A percentile compares a stretch with the other conserved stretches of the same genome.
These are phyloP conservation scores for Starmerella davenportii DNA, from an alignment of 805 yeast genomes.

Conservation along the genomic window DNA sequence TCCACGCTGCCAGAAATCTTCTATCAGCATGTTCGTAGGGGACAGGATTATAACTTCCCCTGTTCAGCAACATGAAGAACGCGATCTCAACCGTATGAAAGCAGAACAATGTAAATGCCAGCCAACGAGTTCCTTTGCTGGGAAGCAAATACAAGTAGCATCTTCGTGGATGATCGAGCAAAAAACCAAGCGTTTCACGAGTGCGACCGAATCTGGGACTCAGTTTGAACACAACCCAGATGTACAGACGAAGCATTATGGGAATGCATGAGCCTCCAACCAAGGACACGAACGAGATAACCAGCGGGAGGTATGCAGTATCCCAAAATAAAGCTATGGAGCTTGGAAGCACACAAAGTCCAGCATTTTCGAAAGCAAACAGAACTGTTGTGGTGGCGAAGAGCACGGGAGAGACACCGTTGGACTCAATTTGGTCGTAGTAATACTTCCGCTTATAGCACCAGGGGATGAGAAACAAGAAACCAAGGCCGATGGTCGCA, in stretches of 20 bases:
- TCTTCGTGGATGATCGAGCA: constrained; percentile 90
- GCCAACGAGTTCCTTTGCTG: constrained; percentile 88
- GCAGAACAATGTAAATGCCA: constrained; percentile 46
- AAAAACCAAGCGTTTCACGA: constrained; percentile 60
- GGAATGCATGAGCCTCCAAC: constrained; percentile 96
- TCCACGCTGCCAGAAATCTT: constrained; percentile 63
- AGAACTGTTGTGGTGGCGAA: constrained; percentile 79
- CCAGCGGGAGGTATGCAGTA: constrained; percentile 46
- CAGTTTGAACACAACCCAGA: constrained; percentile 59
- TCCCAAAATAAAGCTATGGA: constrained; percentile 54
- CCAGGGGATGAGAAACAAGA: constrained; percentile 35
- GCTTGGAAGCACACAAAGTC: constrained; percentile 62
- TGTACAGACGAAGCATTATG: constrained; percentile 53
- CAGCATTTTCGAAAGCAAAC: constrained; percentile 72
- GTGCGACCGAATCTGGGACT: constrained; percentile 35
- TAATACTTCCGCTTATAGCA: constrained; percentile 17
- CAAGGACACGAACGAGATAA: constrained; percentile 52
- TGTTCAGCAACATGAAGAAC: constrained; percentile 62
- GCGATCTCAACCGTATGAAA: constrained; percentile 65
- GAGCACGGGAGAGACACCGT: constrained; percentile 68
- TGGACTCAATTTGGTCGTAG: constrained; percentile 24
- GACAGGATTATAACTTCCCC: constrained; percentile 27
- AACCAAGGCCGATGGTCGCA: constrained; percentile 54
- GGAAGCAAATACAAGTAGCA: constrained; percentile 90
- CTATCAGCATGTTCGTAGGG: constrained; percentile 44